Base-by-base conservation (phyloP, 345 rosid genomes). In the Kernera saxatilis region DNA sequence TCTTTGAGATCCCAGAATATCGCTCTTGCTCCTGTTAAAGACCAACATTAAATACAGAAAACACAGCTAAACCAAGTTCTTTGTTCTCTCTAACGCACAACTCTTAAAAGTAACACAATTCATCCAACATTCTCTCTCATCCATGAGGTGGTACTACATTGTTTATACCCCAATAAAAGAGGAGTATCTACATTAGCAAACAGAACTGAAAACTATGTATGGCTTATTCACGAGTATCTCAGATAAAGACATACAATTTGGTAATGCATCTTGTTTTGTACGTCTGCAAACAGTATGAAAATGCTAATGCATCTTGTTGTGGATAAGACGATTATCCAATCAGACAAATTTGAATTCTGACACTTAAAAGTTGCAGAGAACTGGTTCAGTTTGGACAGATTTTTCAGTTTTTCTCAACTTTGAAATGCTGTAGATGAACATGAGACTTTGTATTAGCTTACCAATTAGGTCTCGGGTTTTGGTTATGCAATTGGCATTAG, bases 1-100 rank as follows among this genome's bases (percentile, higher is more conserved):
- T 89, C 92, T 81, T 89, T 85, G 63, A 94, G 84, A 80, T 94
- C 99, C 97, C 97, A 91, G 75, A 89, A 91, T 43, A 89, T 84
- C 49, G 83, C 82, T 78, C 89, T 86, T 57, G 88, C 82, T 62
- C 99, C 99, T 93, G 76, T 17, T 60, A 69, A 64, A 75, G 58
- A 70, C 55, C 8, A 61, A 52, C 55, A 30, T 55, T 37, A 13
- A 35, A 14, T 50, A 8, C 25, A 53, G 18, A 32, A 67, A 19
- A 32, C 53, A 46, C 27, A 63, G 71, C 13, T 66, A 23, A 64
- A 49, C 12, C 8, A 9, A 39, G 19, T 45, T 76, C 7, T 36
- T 43, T 22, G 49, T 32, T 43, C 8, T 66, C 52, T 40, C 1
- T 33, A 30, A 39, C 46, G 3, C 61, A 23, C 35, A 66, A n/a